Evolutionary conservation across 2,329 filamentous ascomycete species (phyloP).

Genomic region (Didymella sp.): DNA sequence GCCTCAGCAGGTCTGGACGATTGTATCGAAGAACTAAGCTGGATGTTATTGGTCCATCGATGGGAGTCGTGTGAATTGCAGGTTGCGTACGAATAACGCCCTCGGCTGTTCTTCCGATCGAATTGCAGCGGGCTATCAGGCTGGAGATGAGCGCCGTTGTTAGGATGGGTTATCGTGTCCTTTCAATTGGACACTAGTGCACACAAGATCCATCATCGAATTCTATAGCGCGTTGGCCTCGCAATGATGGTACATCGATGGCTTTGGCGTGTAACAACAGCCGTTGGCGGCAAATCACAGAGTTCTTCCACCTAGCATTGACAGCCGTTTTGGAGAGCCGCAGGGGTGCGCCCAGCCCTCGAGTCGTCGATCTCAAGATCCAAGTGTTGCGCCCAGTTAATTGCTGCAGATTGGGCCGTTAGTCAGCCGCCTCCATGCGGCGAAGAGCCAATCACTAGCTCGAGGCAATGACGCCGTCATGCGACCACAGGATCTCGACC

Average conservation of each 20-base stretch:
- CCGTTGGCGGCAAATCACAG: background rate
- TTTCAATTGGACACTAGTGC: background rate
- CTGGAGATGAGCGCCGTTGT: background rate
- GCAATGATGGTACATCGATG: background rate
- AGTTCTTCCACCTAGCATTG: background rate
- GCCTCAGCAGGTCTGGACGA: too few relatives aligned
- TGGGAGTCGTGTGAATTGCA: background rate
- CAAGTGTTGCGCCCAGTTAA: constrained; percentile 4
- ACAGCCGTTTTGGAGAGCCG: constrained; percentile 9
- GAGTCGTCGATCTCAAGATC: constrained; percentile 2
- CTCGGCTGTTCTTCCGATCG: background rate
- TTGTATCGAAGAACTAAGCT: background rate
- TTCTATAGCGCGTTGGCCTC: background rate
- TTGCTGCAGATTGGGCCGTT: constrained; percentile 10
- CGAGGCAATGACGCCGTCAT: constrained; percentile 11
- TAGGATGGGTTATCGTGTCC: background rate
- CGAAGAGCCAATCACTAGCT: constrained; percentile 15
- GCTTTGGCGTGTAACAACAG: background rate
- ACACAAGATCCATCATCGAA: background rate
- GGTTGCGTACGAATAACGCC: background rate
- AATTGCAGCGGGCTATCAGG: background rate
- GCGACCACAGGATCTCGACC: constrained; percentile 11
- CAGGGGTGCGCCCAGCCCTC: constrained; percentile 1
- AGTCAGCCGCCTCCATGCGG: background rate
- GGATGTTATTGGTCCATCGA: background rate